Evolutionary conservation across 441 rosid species (phyloP).

Genomic region (Populus hybrid): DNA sequence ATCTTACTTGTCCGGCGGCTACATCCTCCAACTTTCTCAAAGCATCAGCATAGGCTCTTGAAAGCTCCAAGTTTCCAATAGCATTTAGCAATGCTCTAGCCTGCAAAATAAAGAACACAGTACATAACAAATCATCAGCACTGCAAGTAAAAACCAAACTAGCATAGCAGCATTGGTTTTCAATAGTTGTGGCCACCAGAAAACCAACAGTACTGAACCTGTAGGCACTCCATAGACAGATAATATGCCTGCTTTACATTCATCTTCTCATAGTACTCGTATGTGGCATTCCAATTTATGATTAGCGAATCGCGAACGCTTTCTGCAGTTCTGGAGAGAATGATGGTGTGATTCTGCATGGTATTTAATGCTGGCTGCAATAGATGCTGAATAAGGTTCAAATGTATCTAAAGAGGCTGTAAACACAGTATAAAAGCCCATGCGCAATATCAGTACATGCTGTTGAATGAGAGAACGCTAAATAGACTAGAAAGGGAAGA

Average conservation of each 20-base stretch:
- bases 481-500: not conserved
- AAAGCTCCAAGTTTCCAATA: constrained; percentile 43
- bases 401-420: constrained; percentile 19
- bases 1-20: constrained; percentile 32
- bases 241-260: constrained; percentile 44
- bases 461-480: not conserved
- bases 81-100: constrained; percentile 50
- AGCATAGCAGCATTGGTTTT: not conserved
- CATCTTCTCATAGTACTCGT: constrained; percentile 29
- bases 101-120: constrained; percentile 19
- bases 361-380: constrained; percentile 38
- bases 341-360: constrained; percentile 41
- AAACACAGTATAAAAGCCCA: not conserved
- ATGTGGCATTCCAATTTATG: constrained; percentile 43
- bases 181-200: not conserved
- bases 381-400: constrained; percentile 26
- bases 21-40: constrained; percentile 39
- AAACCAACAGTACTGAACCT: constrained; percentile 21
- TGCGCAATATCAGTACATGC: not conserved
- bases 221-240: constrained; percentile 44
- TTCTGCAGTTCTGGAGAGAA: constrained; percentile 44
- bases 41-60: constrained; percentile 46
- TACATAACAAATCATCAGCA: not conserved
- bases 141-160: not conserved
- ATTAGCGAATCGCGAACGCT: constrained; percentile 42